Evolutionary conservation across 805 yeast genomes (phyloP).

Genomic region (Komagataella pseudopastoris): DNA sequence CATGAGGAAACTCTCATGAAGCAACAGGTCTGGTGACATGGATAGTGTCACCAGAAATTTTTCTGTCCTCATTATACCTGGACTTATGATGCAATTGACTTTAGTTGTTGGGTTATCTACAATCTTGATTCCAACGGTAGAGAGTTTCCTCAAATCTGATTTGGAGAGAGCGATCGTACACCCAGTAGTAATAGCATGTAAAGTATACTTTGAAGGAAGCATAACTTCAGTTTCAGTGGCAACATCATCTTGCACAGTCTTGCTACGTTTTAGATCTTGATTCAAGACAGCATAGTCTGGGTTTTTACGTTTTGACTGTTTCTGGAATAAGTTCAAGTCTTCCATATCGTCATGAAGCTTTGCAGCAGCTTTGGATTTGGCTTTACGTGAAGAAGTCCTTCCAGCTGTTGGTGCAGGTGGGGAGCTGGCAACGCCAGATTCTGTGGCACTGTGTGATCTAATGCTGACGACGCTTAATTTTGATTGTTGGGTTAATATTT

Average conservation of each 20-base stretch:
- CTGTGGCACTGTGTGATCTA: neutral
- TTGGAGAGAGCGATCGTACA: constrained; percentile 35
- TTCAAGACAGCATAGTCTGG: constrained; percentile 6
- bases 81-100: constrained; percentile 51
- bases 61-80: constrained; percentile 73
- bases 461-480: neutral
- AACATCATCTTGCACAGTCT: neutral
- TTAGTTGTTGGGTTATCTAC: constrained; percentile 24
- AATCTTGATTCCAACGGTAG: constrained; percentile 44
- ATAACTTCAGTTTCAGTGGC: constrained; percentile 11
- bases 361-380: constrained; percentile 52
- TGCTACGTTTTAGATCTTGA: constrained; percentile 9
- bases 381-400: constrained; percentile 27
- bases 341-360: constrained; percentile 58
- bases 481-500: neutral
- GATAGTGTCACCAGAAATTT: constrained; percentile 69
- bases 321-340: constrained; percentile 50
- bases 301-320: constrained; percentile 30
- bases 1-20: constrained; percentile 40
- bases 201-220: constrained; percentile 10
- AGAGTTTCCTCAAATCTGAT: constrained; percentile 27
- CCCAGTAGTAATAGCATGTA: constrained; percentile 50
- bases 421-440: neutral
- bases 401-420: constrained; percentile 3
- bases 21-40: constrained; percentile 32